Evolutionary conservation across 768 basidiomycete species (phyloP), one percentile per base, ranked within the genome.

Genomic region (Hypsizygus marmoreus): DNA sequence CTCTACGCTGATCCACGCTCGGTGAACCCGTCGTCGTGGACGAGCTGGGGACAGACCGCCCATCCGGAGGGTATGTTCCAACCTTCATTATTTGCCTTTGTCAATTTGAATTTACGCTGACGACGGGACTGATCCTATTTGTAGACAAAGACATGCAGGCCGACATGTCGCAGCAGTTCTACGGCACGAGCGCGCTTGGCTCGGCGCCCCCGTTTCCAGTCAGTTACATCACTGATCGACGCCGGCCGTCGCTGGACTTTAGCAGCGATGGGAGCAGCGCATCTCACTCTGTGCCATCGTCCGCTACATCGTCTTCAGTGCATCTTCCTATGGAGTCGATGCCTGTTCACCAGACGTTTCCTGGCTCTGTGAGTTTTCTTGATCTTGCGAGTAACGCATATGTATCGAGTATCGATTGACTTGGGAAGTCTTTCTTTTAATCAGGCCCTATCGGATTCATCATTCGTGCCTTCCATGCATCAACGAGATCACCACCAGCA

Each of bases 261-360:
- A 36, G 71, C 43, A 77, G 77, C 32, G 74, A 72, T 22, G 69
- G 72, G 16, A 74, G 72, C 49, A 62, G 67, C 3, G 62, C 68
- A 3, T 69, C 69, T 17, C 70, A 68, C 6, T 78, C 76, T 1
- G 65, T 74, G 2, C 72, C 74, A n/a, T 77, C 79, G 8, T 80
- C 79, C 33, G 80, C 81, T 9, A 52, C 75, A 7, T 80, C 79
- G 7, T 80, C 79, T 6, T 71, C 54, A 22, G 66, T 73, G 8
- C 81, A 82, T 50, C 71, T 81, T 4, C 81, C 81, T 2, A 41
- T 67, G 25, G 60, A 57, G 17, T 20, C 11, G 17, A 42, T 40
- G 12, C 26, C 38, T 23, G 19, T 47, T 13, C 45, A 46, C 20
- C 45, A 46, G 58, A 41, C 49, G 35, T 40, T 38, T n/a, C 16